Base-by-base conservation (phyloP, 768 basidiomycete genomes). In the Tylopilus subfusipes region DNA sequence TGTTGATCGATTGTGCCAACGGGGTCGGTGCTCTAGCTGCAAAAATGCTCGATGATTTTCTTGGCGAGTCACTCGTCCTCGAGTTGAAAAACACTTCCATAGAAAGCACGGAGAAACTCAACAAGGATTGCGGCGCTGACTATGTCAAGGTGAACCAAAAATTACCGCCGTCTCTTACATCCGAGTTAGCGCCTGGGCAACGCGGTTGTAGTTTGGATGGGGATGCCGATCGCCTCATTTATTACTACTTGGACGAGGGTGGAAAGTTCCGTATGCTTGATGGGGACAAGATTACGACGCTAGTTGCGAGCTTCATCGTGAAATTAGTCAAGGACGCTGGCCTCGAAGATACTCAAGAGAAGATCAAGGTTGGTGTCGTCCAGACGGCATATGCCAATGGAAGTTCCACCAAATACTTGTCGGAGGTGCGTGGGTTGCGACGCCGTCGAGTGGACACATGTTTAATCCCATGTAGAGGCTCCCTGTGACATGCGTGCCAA, bases 311-410 rank as follows among this genome's bases (percentile, higher is more conserved):
- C 25, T 98, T 93, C 75, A 86, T 99, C 57, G 85, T 91, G 33
- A 93, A 93, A 53, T 81, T 96, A 14, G 89, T 96, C 61, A 90
- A 86, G 68, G 80, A 83, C 33, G 85, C 95, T 18, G 93, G 92
- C 19, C 75, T 98, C 39, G 88, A 91, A 22, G 76, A 79, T 22
- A 30, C n/a, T 24, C 53, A 45, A 55, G 55, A 66, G 47, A 74
- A 82, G 45, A 73, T 98, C 58, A 83, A 88, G 68, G 89, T 98
- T 25, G 97, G 97, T 30, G 90, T 98, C 19, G 94, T 99, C 12
- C 97, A 99, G 70, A 99, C 97, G 1, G 97, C 97, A 4, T 99
- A 99, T 70, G 97, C 97, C 30, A 99, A 99, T 61, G 97, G 97
- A 8, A 92, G 84, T 53, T 98, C 96, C 0, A 99, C 97, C 13